These are phyloP conservation scores for Colletotrichum destructivum DNA, from an alignment of 2,329 filamentous ascomycete species.

Conservation along the genomic window DNA sequence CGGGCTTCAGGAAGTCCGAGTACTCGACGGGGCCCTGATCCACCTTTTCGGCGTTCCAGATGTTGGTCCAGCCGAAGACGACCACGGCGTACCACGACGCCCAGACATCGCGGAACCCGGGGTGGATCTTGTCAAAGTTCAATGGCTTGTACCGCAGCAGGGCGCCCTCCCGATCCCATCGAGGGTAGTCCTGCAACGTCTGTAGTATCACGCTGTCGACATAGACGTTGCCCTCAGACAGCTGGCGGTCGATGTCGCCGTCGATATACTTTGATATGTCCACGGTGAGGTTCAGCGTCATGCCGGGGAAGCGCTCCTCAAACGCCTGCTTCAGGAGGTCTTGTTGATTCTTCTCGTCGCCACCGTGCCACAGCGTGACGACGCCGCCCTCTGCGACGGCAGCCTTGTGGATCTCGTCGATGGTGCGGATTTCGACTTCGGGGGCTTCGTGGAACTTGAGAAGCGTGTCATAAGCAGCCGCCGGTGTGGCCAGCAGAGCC, in stretches of 20 bases:
- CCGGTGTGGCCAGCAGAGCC: too few relatives aligned
- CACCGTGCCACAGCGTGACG: slow-evolving; percentile 64
- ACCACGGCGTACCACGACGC: slow-evolving; percentile 59
- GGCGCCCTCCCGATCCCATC: slow-evolving; percentile 64
- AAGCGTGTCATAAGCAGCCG: too few relatives aligned
- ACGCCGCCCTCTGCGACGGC: slow-evolving; percentile 63
- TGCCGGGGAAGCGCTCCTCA: slow-evolving; percentile 62
- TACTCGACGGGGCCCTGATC: slow-evolving; percentile 56
- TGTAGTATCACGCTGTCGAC: slow-evolving; percentile 66
- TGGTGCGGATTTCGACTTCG: slow-evolving; percentile 60
- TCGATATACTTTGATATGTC: slow-evolving; percentile 71
- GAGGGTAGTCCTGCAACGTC: slow-evolving; percentile 65
- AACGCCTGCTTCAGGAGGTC: slow-evolving; percentile 59
- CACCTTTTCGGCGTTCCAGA: slow-evolving; percentile 55
- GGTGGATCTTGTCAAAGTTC: slow-evolving; percentile 60
- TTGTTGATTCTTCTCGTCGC: slow-evolving; percentile 60
- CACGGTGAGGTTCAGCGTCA: slow-evolving; percentile 68
- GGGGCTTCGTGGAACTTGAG: slow-evolving; percentile 33
- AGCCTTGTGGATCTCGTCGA: slow-evolving; percentile 66
- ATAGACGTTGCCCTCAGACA: slow-evolving; percentile 55
- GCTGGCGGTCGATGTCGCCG: slow-evolving; percentile 60
- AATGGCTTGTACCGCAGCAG: slow-evolving; percentile 65
- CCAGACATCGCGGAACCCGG: slow-evolving; percentile 57
- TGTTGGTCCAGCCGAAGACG: slow-evolving; percentile 56
- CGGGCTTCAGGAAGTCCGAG: slow-evolving; percentile 61